Conservation (phyloP, 2,329 filamentous ascomycete genomes). For the Phaeosphaeriaceae sp. region DNA sequence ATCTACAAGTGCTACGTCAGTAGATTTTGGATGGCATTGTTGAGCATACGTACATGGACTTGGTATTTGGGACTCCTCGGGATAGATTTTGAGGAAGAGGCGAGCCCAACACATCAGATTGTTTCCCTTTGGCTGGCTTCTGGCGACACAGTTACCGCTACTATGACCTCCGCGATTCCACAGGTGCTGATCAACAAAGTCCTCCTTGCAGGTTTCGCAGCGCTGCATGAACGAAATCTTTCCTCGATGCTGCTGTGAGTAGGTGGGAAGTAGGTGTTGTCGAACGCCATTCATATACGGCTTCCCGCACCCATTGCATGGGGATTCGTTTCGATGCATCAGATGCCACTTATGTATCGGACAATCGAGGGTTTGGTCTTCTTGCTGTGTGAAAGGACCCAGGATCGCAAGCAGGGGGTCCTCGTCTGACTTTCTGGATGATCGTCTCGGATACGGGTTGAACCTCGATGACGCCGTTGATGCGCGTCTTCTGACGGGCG, state of each 20-base stretch:
- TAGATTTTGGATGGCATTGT: not conserved
- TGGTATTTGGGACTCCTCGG: constrained; percentile 1
- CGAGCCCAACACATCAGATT: constrained; percentile 5
- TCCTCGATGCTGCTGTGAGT: constrained; percentile 6
- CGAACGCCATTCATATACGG: constrained; percentile 7
- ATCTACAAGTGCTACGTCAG: not conserved
- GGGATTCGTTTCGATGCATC: constrained; percentile 1
- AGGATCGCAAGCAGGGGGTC: not conserved
- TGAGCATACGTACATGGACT: constrained; percentile 5
- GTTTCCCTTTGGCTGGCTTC: constrained; percentile 1
- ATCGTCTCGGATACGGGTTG: not conserved
- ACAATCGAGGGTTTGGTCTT: constrained; percentile 6
- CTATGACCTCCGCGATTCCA: constrained; percentile 5
- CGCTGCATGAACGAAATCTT: constrained; percentile 2
- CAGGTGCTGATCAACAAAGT: constrained; percentile 1
- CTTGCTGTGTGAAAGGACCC: not conserved
- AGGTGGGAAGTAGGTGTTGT: constrained; percentile 6
- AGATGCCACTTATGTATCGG: constrained; percentile 10
- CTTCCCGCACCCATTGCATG: constrained; percentile 9
- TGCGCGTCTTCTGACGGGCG: not conserved
- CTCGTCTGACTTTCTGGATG: not conserved
- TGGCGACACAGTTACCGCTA: constrained; percentile 3
- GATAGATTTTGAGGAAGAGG: constrained; percentile 9
- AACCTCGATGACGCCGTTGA: not conserved
- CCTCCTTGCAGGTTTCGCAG: constrained; percentile 7